These are phyloP conservation scores for Nicotiana undulata DNA, from an alignment of 257 asterid species.

Conservation along the genomic window DNA sequence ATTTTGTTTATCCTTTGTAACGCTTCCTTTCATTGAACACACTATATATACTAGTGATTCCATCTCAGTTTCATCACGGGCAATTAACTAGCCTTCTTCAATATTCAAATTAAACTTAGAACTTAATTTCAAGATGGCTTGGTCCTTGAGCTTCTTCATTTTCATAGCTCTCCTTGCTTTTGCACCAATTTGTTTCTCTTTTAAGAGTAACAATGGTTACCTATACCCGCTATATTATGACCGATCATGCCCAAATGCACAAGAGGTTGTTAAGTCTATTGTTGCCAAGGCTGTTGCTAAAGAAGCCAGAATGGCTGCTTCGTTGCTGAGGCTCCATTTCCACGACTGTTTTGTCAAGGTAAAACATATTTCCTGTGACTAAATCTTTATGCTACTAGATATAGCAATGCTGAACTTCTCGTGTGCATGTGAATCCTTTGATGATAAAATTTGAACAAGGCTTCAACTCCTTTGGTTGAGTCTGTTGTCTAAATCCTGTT, in stretches of 20 bases:
- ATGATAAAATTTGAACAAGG: neutral
- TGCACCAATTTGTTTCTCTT: conserved; percentile 50
- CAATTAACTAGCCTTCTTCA: neutral
- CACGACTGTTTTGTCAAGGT: conserved; percentile 97
- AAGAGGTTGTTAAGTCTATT: conserved; percentile 46
- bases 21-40: neutral
- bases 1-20: neutral
- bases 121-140: conserved; percentile 25
- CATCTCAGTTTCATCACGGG: conserved; percentile 20
- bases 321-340: conserved; percentile 80
- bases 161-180: conserved; percentile 32
- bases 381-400: neutral
- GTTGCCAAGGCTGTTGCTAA: conserved; percentile 70
- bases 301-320: conserved; percentile 95
- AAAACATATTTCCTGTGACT: neutral
- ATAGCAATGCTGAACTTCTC: neutral
- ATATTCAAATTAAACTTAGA: neutral
- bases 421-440: neutral
- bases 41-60: conserved; percentile 31
- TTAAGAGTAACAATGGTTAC: conserved; percentile 35
- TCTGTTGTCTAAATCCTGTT: neutral
- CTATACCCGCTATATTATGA: conserved; percentile 81
- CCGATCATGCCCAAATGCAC: conserved; percentile 64
- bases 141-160: conserved; percentile 31
- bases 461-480: neutral